These are phyloP conservation scores for Barnettozyma sp. DNA, from an alignment of 805 yeast genomes.

Conservation along the genomic window DNA sequence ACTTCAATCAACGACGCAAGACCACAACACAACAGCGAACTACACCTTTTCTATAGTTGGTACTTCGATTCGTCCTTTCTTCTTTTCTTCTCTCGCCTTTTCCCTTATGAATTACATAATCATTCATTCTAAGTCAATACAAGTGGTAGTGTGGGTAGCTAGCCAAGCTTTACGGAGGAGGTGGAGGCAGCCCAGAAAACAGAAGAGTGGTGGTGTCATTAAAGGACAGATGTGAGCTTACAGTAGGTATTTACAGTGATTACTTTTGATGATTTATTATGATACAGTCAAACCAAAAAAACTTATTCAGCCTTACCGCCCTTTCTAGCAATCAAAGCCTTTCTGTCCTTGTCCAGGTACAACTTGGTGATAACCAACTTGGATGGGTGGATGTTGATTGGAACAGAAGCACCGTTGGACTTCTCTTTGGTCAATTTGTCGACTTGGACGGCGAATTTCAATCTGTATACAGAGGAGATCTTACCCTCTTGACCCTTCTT, in stretches of 20 bases:
- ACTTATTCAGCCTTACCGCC: conserved; percentile 91
- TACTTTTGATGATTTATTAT: conserved; percentile 12
- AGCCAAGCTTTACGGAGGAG: too few relatives aligned
- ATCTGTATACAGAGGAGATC: conserved; percentile 96
- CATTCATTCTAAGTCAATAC: too few relatives aligned
- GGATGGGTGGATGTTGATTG: conserved; percentile 96
- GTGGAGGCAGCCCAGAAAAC: too few relatives aligned
- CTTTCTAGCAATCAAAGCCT: conserved; percentile 94
- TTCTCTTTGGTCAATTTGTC: conserved; percentile 97
- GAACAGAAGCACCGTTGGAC: conserved; percentile 96
- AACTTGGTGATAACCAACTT: conserved; percentile 98
- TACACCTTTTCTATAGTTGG: too few relatives aligned
- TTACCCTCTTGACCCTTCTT: conserved; percentile 99
- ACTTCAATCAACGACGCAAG: too few relatives aligned
- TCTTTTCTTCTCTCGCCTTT: too few relatives aligned
- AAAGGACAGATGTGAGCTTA: neutral
- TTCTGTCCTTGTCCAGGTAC: conserved; percentile 98
- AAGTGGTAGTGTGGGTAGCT: too few relatives aligned
- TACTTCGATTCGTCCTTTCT: too few relatives aligned
- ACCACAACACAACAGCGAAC: too few relatives aligned
- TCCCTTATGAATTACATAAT: neutral
- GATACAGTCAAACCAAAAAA: conserved; percentile 22
- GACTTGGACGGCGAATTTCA: conserved; percentile 92
- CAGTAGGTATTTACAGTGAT: conserved; percentile 2
- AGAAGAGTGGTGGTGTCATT: neutral